Percentiles rank a stretch among this genome's conserved stretches.
These are phyloP conservation scores for Lachnellula suecica DNA, from an alignment of 2,329 filamentous ascomycete genomes.

Conservation along the genomic window DNA sequence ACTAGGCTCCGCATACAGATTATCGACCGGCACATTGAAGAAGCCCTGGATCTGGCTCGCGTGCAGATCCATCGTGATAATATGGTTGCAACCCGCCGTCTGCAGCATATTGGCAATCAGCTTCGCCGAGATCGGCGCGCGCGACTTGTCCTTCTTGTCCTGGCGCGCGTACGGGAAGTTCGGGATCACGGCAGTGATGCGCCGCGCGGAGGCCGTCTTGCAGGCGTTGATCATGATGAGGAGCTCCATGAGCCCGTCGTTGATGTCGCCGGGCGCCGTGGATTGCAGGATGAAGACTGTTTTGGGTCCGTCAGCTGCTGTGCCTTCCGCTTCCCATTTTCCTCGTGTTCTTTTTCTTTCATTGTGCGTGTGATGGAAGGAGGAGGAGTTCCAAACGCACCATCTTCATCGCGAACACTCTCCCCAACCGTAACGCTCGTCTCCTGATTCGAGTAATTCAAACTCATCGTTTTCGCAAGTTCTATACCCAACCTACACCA, in stretches of 20 bases:
- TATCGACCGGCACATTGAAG: constrained; percentile 76
- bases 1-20: constrained; percentile 91
- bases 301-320: constrained; percentile 8
- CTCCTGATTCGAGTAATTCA: constrained; percentile 86
- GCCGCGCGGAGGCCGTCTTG: constrained; percentile 78
- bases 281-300: constrained; percentile 96
- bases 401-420: constrained; percentile 94
- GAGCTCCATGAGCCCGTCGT: constrained; percentile 96
- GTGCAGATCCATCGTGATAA: constrained; percentile 96
- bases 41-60: constrained; percentile 94
- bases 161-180: constrained; percentile 97
- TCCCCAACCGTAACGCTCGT: constrained; percentile 93
- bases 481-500: constrained; percentile 70
- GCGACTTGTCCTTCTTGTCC: constrained; percentile 95
- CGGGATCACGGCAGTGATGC: constrained; percentile 92
- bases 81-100: constrained; percentile 86
- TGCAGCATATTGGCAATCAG: constrained; percentile 97
- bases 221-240: constrained; percentile 98
- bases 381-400: constrained; percentile 37
- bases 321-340: neutral
- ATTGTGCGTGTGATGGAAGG: neutral
- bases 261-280: constrained; percentile 92
- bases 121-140: constrained; percentile 94
- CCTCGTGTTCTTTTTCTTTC: neutral
- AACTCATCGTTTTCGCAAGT: constrained; percentile 74